A percentile compares a stretch with the other conserved stretches of the same genome.
These are phyloP conservation scores for Aurantiochytrium sp. DNA, from an alignment of 108 stramenopile species.

Conservation along the genomic window DNA sequence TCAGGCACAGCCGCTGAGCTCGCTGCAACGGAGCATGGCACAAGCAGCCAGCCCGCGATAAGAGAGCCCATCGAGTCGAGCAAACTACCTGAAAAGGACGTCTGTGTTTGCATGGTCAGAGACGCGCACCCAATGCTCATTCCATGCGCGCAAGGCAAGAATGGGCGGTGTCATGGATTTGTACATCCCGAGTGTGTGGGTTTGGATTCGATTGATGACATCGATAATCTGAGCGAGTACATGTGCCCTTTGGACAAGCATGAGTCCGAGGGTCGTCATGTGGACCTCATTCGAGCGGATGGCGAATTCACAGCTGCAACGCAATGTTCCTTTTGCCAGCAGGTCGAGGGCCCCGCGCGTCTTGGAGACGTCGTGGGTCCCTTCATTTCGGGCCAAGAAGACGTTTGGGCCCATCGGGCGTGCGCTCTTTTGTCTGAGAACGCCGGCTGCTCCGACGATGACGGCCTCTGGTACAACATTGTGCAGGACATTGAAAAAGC, in stretches of 20 bases:
- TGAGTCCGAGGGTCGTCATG: neutral
- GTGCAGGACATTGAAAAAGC: neutral
- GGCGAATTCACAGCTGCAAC: too few relatives aligned
- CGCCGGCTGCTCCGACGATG: neutral
- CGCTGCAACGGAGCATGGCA: too few relatives aligned
- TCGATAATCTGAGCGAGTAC: neutral
- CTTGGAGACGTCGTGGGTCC: neutral
- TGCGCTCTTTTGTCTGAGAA: neutral
- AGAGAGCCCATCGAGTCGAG: too few relatives aligned
- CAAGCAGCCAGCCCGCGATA: too few relatives aligned
- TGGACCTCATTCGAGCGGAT: neutral
- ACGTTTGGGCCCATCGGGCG: neutral
- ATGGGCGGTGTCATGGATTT: neutral
- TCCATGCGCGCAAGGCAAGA: neutral
- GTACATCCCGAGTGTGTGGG: neutral
- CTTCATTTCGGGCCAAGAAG: neutral
- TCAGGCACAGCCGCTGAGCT: too few relatives aligned
- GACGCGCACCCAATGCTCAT: neutral
- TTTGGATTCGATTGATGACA: neutral
- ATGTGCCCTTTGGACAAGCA: neutral
- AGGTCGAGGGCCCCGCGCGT: neutral
- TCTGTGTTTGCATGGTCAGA: neutral
- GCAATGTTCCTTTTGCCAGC: neutral
- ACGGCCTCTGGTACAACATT: neutral
- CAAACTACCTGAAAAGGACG: too few relatives aligned